phyloP scores from a whole-genome alignment of 2,329 filamentous ascomycete genomes.

The Trichoderma brevicompactum region DNA sequence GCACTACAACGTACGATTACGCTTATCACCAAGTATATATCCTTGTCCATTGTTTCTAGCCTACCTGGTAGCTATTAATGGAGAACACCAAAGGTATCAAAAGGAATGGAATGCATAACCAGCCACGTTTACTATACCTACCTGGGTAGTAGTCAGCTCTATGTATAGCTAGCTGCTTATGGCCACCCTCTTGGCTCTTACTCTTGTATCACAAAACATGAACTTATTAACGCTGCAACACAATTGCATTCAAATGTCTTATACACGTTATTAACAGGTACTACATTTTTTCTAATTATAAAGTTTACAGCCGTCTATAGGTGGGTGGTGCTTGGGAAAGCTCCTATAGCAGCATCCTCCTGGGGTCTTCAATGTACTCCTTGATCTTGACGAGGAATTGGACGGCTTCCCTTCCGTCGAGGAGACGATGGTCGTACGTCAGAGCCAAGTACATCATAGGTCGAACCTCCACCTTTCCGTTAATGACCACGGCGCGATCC shows the following conservation, averaged over 20 bases:
- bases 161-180: too few relatives aligned
- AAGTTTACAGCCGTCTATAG: slow-evolving; percentile 6
- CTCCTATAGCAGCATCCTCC: slow-evolving; percentile 77
- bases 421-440: slow-evolving; percentile 94
- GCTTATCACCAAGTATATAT: too few relatives aligned
- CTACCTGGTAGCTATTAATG: too few relatives aligned
- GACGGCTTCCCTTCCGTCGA: slow-evolving; percentile 93
- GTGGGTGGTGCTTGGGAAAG: not conserved
- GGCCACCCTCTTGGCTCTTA: too few relatives aligned
- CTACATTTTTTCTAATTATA: slow-evolving; percentile 8
- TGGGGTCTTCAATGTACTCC: slow-evolving; percentile 94
- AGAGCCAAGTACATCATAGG: slow-evolving; percentile 99
- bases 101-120: not conserved
- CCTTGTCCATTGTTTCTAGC: not conserved
- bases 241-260: not conserved
- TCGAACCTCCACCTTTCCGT: slow-evolving; percentile 92
- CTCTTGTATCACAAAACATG: too few relatives aligned
- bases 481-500: slow-evolving; percentile 84
- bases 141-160: too few relatives aligned
- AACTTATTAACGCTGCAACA: too few relatives aligned
- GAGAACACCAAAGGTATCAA: too few relatives aligned
- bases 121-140: too few relatives aligned
- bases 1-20: too few relatives aligned
- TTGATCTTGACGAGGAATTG: slow-evolving; percentile 97
- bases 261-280: slow-evolving; percentile 1